phyloP scores from a whole-genome alignment of 2,329 filamentous ascomycete genomes.

The Penicillium sp. region DNA sequence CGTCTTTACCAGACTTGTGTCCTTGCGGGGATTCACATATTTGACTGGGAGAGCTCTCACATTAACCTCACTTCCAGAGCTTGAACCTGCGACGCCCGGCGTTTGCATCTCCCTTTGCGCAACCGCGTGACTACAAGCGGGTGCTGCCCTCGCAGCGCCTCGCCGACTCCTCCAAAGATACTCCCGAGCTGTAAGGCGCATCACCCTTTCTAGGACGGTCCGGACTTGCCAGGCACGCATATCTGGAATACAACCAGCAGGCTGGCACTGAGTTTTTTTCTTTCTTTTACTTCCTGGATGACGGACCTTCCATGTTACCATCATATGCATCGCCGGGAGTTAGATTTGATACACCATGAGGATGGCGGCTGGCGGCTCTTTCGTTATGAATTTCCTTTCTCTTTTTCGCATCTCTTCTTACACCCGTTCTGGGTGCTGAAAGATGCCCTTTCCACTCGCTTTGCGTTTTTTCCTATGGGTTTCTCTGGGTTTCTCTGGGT shows the following conservation, averaged over 20 bases:
- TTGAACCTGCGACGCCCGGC: constrained; percentile 39
- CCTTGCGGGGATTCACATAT: not conserved
- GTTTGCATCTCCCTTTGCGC: constrained; percentile 40
- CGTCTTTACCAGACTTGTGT: not conserved
- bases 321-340: constrained; percentile 33
- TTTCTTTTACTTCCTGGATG: not conserved
- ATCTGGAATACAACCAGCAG: not conserved
- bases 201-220: constrained; percentile 7
- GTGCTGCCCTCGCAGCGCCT: constrained; percentile 33
- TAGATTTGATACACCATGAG: constrained; percentile 21
- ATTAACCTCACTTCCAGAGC: constrained; percentile 25
- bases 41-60: not conserved
- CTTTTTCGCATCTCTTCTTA: not conserved
- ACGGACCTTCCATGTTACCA: constrained; percentile 1
- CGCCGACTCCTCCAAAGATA: constrained; percentile 26
- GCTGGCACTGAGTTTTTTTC: not conserved
- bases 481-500: too few relatives aligned
- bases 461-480: not conserved
- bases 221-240: not conserved
- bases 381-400: constrained; percentile 7
- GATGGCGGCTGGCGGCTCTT: constrained; percentile 18
- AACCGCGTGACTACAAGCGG: constrained; percentile 37
- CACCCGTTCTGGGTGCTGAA: not conserved
- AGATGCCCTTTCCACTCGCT: constrained; percentile 1
- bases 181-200: constrained; percentile 16